Percentiles rank a stretch among this genome's conserved stretches.
Evolutionary conservation across 306 rosid genomes (phyloP).

Genomic region (Lathyrus oleraceus): DNA sequence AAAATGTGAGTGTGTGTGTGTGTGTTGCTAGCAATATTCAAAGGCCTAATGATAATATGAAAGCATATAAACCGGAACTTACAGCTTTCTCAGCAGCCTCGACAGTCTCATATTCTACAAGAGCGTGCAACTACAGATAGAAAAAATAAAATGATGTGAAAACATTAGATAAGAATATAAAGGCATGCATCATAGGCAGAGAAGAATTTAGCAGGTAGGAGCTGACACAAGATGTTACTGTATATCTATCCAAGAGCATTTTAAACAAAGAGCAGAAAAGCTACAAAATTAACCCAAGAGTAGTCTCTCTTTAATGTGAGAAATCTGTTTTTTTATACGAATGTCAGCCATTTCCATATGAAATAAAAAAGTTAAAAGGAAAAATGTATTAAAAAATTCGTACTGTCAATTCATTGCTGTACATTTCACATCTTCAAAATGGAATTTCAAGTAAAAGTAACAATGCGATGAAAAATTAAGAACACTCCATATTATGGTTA

Average conservation of each 20-base stretch:
- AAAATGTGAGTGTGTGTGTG: too few relatives aligned
- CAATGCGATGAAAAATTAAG: slow-evolving; percentile 21
- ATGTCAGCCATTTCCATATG: slow-evolving; percentile 9
- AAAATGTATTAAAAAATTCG: not conserved
- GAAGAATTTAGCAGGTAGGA: slow-evolving; percentile 16
- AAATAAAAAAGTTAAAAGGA: not conserved
- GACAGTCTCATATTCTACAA: slow-evolving; percentile 83
- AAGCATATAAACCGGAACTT: slow-evolving; percentile 44
- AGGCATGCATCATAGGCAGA: slow-evolving; percentile 17
- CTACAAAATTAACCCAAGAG: slow-evolving; percentile 10
- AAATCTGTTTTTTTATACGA: not conserved
- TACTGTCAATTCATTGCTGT: not conserved
- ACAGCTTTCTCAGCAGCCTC: slow-evolving; percentile 97
- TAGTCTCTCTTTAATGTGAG: not conserved
- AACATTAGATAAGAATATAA: slow-evolving; percentile 11
- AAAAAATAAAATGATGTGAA: slow-evolving; percentile 6
- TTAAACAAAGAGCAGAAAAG: slow-evolving; percentile 12
- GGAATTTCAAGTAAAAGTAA: slow-evolving; percentile 20
- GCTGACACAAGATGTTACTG: slow-evolving; percentile 14
- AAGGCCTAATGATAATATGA: slow-evolving; percentile 14
- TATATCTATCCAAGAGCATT: slow-evolving; percentile 15
- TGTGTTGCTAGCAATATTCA: too few relatives aligned
- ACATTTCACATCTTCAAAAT: slow-evolving; percentile 11
- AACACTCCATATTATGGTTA: slow-evolving; percentile 9
- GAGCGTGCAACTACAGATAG: slow-evolving; percentile 69